Base-by-base conservation (phyloP, 129 eudicot species). In the Sambucus nigra region DNA sequence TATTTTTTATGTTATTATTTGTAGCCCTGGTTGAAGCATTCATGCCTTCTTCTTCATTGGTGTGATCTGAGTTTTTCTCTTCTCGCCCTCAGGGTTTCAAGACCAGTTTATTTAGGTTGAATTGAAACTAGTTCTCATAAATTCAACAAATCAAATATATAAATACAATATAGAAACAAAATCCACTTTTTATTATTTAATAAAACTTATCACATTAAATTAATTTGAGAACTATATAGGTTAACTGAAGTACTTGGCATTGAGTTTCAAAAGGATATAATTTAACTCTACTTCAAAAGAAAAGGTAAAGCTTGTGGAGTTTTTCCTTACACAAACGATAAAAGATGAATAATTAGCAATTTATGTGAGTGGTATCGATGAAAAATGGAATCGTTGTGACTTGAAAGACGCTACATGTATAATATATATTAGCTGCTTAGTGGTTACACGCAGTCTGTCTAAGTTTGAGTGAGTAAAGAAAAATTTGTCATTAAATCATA, bases 11-110 rank as follows among this genome's bases (percentile, higher is more conserved):
- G 2, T 79, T 46, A 11, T 78, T 54, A 28, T 71, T 77, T 4
- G 80, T 47, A 3, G 61, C 31, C 47, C 56, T 80, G 12, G 84
- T 61, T 15, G 94, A 70, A 25, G 69, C 83, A 68, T 49, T 67
- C 70, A 61, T 67, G 27, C 80, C 67, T 67, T 89, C 75, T 81
- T 89, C 75, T 71, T 79, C 75, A 79, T 72, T 55, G 86, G 76
- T 71, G 83, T 79, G 68, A 74, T 73, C 67, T 76, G 63, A 29
- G 71, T 67, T n/a, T n/a, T n/a, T 54, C 72, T 81, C 60, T 66
- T 77, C 64, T 89, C 94, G 27, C 76, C 94, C 76, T 73, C 97
- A 31, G 68, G 24, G 58, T 51, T n/a, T n/a, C n/a, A n/a, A n/a
- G n/a, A n/a, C n/a, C n/a, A n/a, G n/a, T n/a, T n/a, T n/a, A n/a